Evolutionary conservation across 306 rosid genomes (phyloP), one percentile per base, ranked within the genome.

Genomic region (Prinsepia uniflora): DNA sequence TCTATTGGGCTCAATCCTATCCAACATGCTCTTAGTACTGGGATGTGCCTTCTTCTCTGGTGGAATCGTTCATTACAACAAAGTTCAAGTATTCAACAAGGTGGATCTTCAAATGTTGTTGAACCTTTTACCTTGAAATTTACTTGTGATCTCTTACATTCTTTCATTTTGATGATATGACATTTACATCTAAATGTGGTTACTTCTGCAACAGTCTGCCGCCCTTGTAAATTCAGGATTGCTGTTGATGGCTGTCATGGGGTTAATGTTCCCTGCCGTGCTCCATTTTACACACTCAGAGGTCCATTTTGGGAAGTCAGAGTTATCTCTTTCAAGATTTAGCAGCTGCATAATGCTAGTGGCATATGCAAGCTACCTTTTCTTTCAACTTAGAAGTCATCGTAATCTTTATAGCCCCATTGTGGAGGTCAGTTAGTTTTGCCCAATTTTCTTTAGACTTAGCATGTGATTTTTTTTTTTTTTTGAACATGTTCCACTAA

Each of bases 201-300:
- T 68, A 49, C 73, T 65, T 81, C 84, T 82, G 78, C 74, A 66
- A 76, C 86, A 91, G 97, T 91, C 92, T 44, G 82, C 96, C 65
- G 92, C 95, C 30, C 77, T 89, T 13, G 96, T 92, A 76, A 92
- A 92, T 83, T 89, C 96, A 0, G 96, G 98, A 58, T 81, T 89
- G 78, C 83, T 89, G 53, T 78, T 92, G 86, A 92, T 92, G 98
- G 98, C 98, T 77, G 96, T 92, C 10, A 89, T 92, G 98, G 98
- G 96, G 61, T 76, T 88, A 75, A 60, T 87, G 34, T 89, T 92
- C 79, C 98, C 98, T 4, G 96, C 98, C 2, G 95, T 92, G 75
- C 98, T 92, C 84, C 96, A 92, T 81, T 92, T 78, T 76, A 92
- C 98, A 20, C 96, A 74, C 80, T 84, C 95, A 5, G 98, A 92